Evolutionary conservation across 805 yeast species (phyloP), one percentile per base, ranked within the genome.

Genomic region (Lachancea sp.): DNA sequence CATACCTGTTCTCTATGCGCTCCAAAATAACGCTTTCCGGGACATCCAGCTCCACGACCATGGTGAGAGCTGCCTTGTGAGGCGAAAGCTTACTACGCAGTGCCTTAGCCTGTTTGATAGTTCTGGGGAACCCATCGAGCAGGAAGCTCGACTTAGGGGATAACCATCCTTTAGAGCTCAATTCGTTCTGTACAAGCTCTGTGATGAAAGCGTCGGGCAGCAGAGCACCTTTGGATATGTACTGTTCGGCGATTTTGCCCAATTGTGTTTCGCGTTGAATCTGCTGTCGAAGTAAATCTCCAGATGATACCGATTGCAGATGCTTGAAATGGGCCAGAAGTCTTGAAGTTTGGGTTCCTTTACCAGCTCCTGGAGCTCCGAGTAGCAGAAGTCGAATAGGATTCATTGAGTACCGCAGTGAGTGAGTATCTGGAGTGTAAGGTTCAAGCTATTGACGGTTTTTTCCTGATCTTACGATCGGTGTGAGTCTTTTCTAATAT

Each of bases 351-450:
- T 84, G 85, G 0, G 98, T 90, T 1, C 97, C 97, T 60, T 90
- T 90, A 1, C 98, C 98, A 1, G 96, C 75, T 0, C 98, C 98
- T 0, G 98, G 98, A 0, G 97, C 95, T 2, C 97, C 97, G 20
- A 91, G 67, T 8, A 90, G 69, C 22, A 90, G 71, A 32, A 88
- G 64, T 55, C 96, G 69, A 15, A 84, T 60, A 1, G 90, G 81
- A 2, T 45, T 50, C 32, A 53, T 40, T 8, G 25, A 22, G 8
- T 22, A n/a, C 25, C 8, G 8, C 25, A 8, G 25, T 8, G 4
- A 8, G 25, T 22, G 25, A 22, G 25, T 22, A 22, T 22, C 4
- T 6, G 25, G 25, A 22, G 25, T 22, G 4, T 22, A 8, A 22
- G 25, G 8, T 22, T 8, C 4, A 22, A 22, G 8, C 25, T n/a